Evolutionary conservation across 73 alveolate genomes (phyloP).

Genomic region (Stentor coeruleus): DNA sequence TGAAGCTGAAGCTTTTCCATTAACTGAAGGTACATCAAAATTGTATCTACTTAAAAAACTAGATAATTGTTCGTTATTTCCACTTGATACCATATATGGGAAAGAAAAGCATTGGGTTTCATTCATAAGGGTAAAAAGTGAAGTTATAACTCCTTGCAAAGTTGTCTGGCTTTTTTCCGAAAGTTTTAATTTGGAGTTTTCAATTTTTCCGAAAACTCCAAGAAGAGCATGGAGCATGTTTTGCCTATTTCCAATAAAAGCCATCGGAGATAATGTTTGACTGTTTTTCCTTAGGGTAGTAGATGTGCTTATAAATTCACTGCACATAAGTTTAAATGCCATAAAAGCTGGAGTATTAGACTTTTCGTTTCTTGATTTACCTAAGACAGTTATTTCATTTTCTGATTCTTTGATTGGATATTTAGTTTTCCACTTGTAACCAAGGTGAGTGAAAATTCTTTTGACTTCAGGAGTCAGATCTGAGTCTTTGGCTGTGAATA

Average conservation of each 20-base stretch:
- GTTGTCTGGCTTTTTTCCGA: background rate
- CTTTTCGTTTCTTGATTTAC: background rate
- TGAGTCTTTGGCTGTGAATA: background rate
- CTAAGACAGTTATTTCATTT: background rate
- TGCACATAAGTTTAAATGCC: too few relatives aligned
- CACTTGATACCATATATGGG: background rate
- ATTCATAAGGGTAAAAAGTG: background rate
- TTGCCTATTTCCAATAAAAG: background rate
- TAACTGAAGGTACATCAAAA: background rate
- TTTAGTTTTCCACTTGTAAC: conserved; percentile 3
- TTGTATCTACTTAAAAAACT: background rate
- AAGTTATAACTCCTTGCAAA: background rate
- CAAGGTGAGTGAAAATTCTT: background rate
- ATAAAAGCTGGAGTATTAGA: background rate
- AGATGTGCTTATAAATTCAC: background rate
- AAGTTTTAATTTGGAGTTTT: background rate
- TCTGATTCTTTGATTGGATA: background rate
- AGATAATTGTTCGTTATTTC: background rate
- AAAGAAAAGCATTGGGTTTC: background rate
- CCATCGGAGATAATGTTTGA: background rate
- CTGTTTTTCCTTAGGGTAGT: background rate
- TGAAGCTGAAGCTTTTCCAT: background rate
- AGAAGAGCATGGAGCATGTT: background rate
- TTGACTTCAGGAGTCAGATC: background rate
- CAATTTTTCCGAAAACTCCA: background rate